These are phyloP conservation scores for Tripterygium wilfordii DNA, from an alignment of 177 flowering plant genomes.

Conservation along the genomic window DNA sequence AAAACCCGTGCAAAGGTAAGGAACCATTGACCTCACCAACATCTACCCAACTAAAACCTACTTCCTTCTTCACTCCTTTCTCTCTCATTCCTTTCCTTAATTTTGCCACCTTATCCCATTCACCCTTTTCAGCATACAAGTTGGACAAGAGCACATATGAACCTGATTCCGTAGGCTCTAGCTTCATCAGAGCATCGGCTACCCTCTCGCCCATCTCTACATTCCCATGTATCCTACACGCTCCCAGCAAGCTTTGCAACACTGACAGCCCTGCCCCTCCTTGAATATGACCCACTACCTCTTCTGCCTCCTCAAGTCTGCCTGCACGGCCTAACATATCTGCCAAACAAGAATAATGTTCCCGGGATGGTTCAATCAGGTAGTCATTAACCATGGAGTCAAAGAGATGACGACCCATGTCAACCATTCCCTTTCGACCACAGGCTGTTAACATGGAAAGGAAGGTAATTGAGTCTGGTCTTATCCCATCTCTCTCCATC, in stretches of 20 bases:
- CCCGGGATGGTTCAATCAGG: conserved; percentile 52
- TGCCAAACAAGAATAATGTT: conserved; percentile 80
- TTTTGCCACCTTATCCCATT: conserved; percentile 77
- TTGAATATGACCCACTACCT: conserved; percentile 47
- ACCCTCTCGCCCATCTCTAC: conserved; percentile 65
- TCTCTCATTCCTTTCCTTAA: conserved; percentile 71
- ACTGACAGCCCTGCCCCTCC: conserved; percentile 63
- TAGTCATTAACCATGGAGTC: conserved; percentile 54
- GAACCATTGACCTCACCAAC: conserved; percentile 39
- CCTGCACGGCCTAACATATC: conserved; percentile 93
- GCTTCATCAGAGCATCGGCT: conserved; percentile 44
- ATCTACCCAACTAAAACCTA: conserved; percentile 95
- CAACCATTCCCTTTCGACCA: conserved; percentile 71
- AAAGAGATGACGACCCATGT: conserved; percentile 48
- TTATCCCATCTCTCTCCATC: conserved; percentile 47
- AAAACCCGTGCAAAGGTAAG: conserved; percentile 55
- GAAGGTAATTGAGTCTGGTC: conserved; percentile 77
- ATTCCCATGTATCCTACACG: conserved; percentile 75
- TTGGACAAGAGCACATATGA: conserved; percentile 79
- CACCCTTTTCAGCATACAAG: conserved; percentile 79
- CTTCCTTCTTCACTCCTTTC: conserved; percentile 64
- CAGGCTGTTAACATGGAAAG: conserved; percentile 80
- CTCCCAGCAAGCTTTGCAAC: conserved; percentile 83
- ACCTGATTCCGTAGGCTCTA: conserved; percentile 77
- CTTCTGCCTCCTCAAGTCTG: conserved; percentile 67